These are phyloP conservation scores for Trametes hirsuta DNA, from an alignment of 1,284 basidiomycete genomes.

Conservation along the genomic window DNA sequence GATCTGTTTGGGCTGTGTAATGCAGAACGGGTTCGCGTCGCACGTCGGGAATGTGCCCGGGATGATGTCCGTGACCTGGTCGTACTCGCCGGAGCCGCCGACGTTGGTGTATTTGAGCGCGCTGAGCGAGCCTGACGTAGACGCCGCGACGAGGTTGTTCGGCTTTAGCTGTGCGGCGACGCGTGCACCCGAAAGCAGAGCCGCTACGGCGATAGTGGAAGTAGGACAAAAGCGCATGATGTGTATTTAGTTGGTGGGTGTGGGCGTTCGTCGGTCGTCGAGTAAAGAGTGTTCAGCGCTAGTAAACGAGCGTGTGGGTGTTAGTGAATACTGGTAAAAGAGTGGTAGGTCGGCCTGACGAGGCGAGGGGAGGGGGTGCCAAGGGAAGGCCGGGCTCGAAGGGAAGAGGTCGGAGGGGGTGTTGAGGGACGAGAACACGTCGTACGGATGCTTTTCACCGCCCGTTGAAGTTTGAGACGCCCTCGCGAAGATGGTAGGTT, in stretches of 20 bases:
- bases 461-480: conserved; percentile 2
- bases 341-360: conserved; percentile 5
- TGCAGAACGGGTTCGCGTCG: conserved; percentile 31
- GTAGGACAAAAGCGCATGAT: conserved; percentile 14
- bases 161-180: conserved; percentile 12
- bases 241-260: background rate
- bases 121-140: conserved; percentile 32
- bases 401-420: background rate
- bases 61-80: conserved; percentile 35
- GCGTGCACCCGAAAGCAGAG: conserved; percentile 2
- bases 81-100: conserved; percentile 33
- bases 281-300: background rate
- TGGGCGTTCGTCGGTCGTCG: background rate
- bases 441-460: conserved; percentile 5
- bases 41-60: conserved; percentile 34
- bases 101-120: conserved; percentile 36
- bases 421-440: conserved; percentile 9
- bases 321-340: conserved; percentile 7
- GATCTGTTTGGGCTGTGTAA: conserved; percentile 27
- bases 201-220: conserved; percentile 4
- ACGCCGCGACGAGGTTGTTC: conserved; percentile 25
- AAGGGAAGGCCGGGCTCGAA: background rate
- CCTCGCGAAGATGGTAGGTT: background rate
- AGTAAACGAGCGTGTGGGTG: background rate
- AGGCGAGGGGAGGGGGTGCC: background rate